These are phyloP conservation scores for Cladosporium velox DNA, from an alignment of 2,329 filamentous ascomycete species.

Conservation along the genomic window DNA sequence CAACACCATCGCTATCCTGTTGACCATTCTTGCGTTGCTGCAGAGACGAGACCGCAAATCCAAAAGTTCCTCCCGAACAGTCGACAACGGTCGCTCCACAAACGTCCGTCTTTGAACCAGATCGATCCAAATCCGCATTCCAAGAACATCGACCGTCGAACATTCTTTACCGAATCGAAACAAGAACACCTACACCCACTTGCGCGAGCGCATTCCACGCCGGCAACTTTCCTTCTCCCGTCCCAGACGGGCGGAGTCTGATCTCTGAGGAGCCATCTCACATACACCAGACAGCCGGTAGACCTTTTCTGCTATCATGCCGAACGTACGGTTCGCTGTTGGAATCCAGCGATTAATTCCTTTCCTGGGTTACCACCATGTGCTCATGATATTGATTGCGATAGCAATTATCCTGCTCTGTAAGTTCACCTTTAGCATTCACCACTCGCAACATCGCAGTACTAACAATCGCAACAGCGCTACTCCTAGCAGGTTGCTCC, in stretches of 20 bases:
- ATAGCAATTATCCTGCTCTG: slow-evolving; percentile 92
- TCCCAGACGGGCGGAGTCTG: slow-evolving; percentile 22
- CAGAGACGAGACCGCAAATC: slow-evolving; percentile 15
- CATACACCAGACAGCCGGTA: slow-evolving; percentile 36
- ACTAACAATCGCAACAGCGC: slow-evolving; percentile 56
- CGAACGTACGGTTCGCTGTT: slow-evolving; percentile 53
- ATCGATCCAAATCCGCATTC: slow-evolving; percentile 13
- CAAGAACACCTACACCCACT: slow-evolving; percentile 10
- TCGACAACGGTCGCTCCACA: slow-evolving; percentile 19
- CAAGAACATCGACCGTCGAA: slow-evolving; percentile 12
- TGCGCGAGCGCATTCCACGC: slow-evolving; percentile 17
- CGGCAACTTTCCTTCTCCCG: slow-evolving; percentile 17
- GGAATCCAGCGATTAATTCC: slow-evolving; percentile 60
- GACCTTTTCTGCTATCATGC: slow-evolving; percentile 46
- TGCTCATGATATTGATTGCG: slow-evolving; percentile 96
- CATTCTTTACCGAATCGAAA: slow-evolving; percentile 16
- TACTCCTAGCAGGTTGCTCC: slow-evolving; percentile 92
- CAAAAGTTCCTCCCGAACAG: slow-evolving; percentile 3
- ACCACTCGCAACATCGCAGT: not conserved
- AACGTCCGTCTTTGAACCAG: slow-evolving; percentile 15
- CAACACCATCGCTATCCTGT: slow-evolving; percentile 16
- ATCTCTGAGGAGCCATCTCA: slow-evolving; percentile 1
- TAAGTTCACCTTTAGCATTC: slow-evolving; percentile 52
- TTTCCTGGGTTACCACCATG: slow-evolving; percentile 72
- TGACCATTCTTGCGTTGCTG: slow-evolving; percentile 3